A percentile compares a stretch with the other conserved stretches of the same genome.
Evolutionary conservation across 495 filamentous ascomycete species (phyloP).

Genomic region (Apodospora peruviana): DNA sequence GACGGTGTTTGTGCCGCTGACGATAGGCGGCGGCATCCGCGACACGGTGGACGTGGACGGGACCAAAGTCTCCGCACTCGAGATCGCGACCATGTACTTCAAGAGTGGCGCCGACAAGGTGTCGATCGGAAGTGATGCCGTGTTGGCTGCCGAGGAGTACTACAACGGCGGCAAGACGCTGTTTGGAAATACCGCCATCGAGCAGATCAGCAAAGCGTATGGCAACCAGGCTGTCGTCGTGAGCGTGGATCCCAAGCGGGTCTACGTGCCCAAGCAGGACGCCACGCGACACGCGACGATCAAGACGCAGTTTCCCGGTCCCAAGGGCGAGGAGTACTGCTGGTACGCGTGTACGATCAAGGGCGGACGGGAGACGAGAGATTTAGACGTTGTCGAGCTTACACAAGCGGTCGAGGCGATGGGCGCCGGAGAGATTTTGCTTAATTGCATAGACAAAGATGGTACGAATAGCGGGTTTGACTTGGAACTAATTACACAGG

Average conservation of each 20-base stretch:
- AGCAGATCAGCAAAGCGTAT: constrained; percentile 88
- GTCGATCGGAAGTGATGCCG: constrained; percentile 93
- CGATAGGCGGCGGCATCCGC: constrained; percentile 89
- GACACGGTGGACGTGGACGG: constrained; percentile 88
- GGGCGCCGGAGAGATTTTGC: constrained; percentile 88
- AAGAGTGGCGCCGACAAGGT: constrained; percentile 98
- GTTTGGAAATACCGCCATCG: constrained; percentile 81
- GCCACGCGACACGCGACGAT: constrained; percentile 77
- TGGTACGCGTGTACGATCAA: constrained; percentile 99
- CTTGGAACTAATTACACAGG: constrained; percentile 79
- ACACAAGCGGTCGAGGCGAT: constrained; percentile 89
- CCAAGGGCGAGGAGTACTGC: constrained; percentile 73
- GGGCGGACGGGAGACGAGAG: constrained; percentile 84
- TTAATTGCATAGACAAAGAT: constrained; percentile 97
- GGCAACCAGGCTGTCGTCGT: constrained; percentile 97
- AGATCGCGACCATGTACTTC: constrained; percentile 96
- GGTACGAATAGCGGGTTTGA: constrained; percentile 95
- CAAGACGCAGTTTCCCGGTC: constrained; percentile 62
- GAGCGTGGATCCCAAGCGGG: constrained; percentile 85
- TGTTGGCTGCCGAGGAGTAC: constrained; percentile 86
- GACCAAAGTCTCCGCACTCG: constrained; percentile 76
- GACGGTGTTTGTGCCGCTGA: constrained; percentile 95
- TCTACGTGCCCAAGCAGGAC: constrained; percentile 69
- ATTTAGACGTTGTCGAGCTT: constrained; percentile 85
- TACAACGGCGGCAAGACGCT: constrained; percentile 60